Percentiles rank a stretch among this genome's conserved stretches.
These are phyloP conservation scores for Lophiotrema nucula DNA, from an alignment of 495 filamentous ascomycete genomes.

Conservation along the genomic window DNA sequence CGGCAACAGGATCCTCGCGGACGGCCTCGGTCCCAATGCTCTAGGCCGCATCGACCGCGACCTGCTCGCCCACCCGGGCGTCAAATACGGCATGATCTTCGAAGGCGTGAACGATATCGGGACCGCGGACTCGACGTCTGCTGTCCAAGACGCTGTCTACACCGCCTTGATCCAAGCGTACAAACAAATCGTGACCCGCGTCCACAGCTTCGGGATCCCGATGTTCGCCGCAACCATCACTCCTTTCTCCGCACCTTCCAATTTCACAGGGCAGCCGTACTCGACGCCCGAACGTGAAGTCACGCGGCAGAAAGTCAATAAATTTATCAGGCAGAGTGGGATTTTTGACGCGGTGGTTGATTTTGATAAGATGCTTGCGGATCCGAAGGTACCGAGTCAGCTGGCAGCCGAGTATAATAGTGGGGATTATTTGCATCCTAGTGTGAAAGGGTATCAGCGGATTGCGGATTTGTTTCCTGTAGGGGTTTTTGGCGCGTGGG, in stretches of 20 bases:
- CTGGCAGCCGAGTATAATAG: constrained; percentile 57
- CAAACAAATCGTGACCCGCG: constrained; percentile 55
- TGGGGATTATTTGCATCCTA: constrained; percentile 72
- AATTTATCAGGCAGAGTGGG: constrained; percentile 59
- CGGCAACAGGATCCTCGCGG: constrained; percentile 64
- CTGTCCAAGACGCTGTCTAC: constrained; percentile 51
- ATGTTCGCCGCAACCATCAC: constrained; percentile 68
- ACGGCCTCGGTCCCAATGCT: constrained; percentile 63
- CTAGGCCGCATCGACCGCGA: constrained; percentile 64
- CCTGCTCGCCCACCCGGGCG: constrained; percentile 54
- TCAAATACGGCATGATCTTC: constrained; percentile 66
- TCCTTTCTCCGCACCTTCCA: constrained; percentile 54
- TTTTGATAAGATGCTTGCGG: constrained; percentile 58
- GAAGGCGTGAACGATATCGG: constrained; percentile 76
- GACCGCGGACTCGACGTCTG: constrained; percentile 46
- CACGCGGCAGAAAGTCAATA: constrained; percentile 43
- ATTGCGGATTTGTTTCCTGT: constrained; percentile 63
- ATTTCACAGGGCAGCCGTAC: constrained; percentile 49
- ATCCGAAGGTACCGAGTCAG: constrained; percentile 47
- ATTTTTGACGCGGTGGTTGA: constrained; percentile 64
- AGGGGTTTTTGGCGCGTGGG: constrained; percentile 49
- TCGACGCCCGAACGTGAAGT: constrained; percentile 54
- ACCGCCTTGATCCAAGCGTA: constrained; percentile 56
- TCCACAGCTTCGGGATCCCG: constrained; percentile 56
- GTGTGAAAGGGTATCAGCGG: constrained; percentile 60